phyloP scores from a whole-genome alignment of 495 filamentous ascomycete species.

The Aspergillus indologenus region DNA sequence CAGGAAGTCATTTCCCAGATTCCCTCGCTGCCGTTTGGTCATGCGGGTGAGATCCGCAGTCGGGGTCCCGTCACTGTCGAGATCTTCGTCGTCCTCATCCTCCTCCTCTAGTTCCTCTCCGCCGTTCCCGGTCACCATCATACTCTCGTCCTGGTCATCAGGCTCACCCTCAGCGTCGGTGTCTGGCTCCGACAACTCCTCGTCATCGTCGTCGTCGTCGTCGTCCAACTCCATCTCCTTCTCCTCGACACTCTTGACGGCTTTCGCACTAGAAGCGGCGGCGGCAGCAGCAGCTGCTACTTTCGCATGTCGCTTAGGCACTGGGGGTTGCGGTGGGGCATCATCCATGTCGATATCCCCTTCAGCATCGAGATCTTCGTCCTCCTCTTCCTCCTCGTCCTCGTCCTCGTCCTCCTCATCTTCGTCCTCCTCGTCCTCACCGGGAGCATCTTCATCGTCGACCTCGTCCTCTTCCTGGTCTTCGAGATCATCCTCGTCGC shows the following conservation, averaged over 20 bases:
- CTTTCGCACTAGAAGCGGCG: conserved; percentile 22
- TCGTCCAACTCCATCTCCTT: conserved; percentile 59
- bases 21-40: conserved; percentile 83
- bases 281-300: conserved; percentile 26
- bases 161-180: conserved; percentile 51
- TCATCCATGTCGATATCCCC: conserved; percentile 59
- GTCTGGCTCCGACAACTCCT: conserved; percentile 47
- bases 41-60: conserved; percentile 71
- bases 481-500: conserved; percentile 53
- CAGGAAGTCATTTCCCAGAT: conserved; percentile 66
- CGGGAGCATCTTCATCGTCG: conserved; percentile 47
- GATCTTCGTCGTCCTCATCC: conserved; percentile 58
- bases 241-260: conserved; percentile 52
- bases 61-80: conserved; percentile 57
- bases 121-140: conserved; percentile 35
- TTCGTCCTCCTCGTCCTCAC: conserved; percentile 55
- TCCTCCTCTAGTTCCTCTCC: conserved; percentile 56
- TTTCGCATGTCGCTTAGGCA: conserved; percentile 31
- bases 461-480: conserved; percentile 51
- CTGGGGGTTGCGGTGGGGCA: conserved; percentile 40
- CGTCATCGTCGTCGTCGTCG: conserved; percentile 54
- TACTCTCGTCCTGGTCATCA: conserved; percentile 50
- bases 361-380: conserved; percentile 55
- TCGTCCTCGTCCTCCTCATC: conserved; percentile 41
- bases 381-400: conserved; percentile 38